Conservation (phyloP, 2,329 filamentous ascomycete genomes). For the Colletotrichum phormii region DNA sequence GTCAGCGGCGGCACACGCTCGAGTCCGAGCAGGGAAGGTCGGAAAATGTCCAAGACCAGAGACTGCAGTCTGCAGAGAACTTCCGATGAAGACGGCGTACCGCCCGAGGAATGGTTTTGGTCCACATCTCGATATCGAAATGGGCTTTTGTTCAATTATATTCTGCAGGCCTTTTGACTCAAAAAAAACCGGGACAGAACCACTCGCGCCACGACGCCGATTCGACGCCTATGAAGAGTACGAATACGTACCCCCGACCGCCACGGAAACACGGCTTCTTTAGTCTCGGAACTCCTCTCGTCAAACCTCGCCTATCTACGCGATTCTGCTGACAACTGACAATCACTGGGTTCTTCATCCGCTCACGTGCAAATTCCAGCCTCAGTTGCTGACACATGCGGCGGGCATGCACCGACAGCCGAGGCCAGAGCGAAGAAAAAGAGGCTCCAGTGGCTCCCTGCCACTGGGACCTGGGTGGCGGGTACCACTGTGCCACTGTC, state of each 20-base stretch:
- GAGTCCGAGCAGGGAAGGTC: not conserved
- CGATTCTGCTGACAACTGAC: not conserved
- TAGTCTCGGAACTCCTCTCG: not conserved
- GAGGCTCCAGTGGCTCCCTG: not conserved
- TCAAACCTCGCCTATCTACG: not conserved
- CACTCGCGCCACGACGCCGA: constrained; percentile 8
- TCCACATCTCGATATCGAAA: constrained; percentile 16
- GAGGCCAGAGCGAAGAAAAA: constrained; percentile 22
- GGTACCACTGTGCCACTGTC: not conserved
- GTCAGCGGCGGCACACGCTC: not conserved
- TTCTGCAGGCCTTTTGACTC: constrained; percentile 29
- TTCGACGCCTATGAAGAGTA: not conserved
- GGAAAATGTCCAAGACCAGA: not conserved
- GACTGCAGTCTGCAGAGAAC: not conserved
- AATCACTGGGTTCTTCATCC: not conserved
- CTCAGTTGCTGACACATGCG: constrained; percentile 19
- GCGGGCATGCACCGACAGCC: constrained; percentile 22
- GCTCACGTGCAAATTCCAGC: constrained; percentile 20
- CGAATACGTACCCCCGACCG: not conserved
- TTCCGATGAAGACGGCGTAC: constrained; percentile 2
- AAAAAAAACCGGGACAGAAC: constrained; percentile 13
- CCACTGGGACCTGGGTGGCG: not conserved
- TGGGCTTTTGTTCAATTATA: constrained; percentile 3
- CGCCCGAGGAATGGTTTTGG: constrained; percentile 8
- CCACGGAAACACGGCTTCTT: constrained; percentile 12